Base-by-base conservation (phyloP, 257 asterid species). In the Nicotiana tabacum region DNA sequence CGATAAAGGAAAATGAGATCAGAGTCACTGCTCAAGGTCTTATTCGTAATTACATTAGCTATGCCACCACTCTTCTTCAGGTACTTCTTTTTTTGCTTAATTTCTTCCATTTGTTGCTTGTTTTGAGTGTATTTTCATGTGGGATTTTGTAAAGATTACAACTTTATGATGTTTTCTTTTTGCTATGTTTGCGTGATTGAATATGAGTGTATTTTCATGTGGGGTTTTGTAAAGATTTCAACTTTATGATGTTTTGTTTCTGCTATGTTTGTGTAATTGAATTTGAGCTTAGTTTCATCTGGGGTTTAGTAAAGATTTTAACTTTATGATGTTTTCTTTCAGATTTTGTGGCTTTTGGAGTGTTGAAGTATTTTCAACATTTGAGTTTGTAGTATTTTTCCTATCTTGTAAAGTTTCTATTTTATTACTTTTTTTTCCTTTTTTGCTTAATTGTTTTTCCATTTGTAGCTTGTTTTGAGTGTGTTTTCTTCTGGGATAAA, bases 21-120 rank as follows among this genome's bases (percentile, higher is more conserved):
- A 86, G 93, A 87, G 85, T 91, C 85, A 91, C 95, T 16, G 87
- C 93, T 78, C 93, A 90, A 65, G 94, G 93, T 58, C 89, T 90
- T 69, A 86, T 90, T 77, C 91, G 92, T 0, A 91, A 91, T 80
- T 91, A 91, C 85, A 86, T 88, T 82, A 88, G 86, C 85, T 91
- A 90, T 61, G 93, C 95, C 70, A 82, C 89, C 64, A 83, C 91
- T 82, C 85, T 91, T 68, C 88, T 90, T 78, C 95, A 91, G 91
- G 95, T 90, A 64, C 56, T 62, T 4, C 43, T 72, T 55, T 48
- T 21, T 65, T 8, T 65, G 4, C 67, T 57, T 81, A 6, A 16
- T 67, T 29, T 7, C 0, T 21, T 6, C 33, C 46, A 39, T 48
- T 29, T 51, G 1, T 30, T 65, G 66, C 16, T 35, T 48, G 3